These are phyloP conservation scores for Eremothecium cymbalariae DNA, from an alignment of 1,139 yeast species.

Conservation along the genomic window DNA sequence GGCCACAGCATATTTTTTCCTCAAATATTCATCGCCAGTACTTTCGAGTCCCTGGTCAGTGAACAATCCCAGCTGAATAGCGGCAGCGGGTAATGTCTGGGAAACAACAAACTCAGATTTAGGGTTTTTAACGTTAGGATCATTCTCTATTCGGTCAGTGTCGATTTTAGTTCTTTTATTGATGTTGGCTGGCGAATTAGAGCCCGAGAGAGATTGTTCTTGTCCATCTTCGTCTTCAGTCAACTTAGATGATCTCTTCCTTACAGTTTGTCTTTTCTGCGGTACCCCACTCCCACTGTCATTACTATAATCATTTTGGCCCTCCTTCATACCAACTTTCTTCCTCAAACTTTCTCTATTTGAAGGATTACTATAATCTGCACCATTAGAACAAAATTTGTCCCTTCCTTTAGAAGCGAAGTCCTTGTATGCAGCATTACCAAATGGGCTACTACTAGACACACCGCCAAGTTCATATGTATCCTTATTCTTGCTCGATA, in stretches of 20 bases:
- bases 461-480: conserved; percentile 10
- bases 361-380: neutral
- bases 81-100: conserved; percentile 64
- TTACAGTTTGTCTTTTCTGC: too few species aligned
- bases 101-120: conserved; percentile 69
- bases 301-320: too few species aligned
- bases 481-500: conserved; percentile 8
- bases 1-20: conserved; percentile 77
- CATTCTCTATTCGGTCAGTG: conserved; percentile 39
- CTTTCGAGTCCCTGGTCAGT: conserved; percentile 50
- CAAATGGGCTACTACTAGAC: too few species aligned
- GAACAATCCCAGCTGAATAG: conserved; percentile 59
- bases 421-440: too few species aligned
- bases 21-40: conserved; percentile 62
- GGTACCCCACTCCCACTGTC: too few species aligned
- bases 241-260: conserved; percentile 9
- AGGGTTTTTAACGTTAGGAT: conserved; percentile 60
- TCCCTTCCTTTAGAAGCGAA: too few species aligned
- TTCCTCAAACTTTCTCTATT: conserved; percentile 1
- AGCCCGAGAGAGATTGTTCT: too few species aligned
- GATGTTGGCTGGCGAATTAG: conserved; percentile 7
- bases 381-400: too few species aligned
- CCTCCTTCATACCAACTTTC: neutral
- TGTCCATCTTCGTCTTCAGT: conserved; percentile 9
- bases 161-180: conserved; percentile 16